Evolutionary conservation across 768 basidiomycete species (phyloP).

Genomic region (Rhizopogon salebrosus): DNA sequence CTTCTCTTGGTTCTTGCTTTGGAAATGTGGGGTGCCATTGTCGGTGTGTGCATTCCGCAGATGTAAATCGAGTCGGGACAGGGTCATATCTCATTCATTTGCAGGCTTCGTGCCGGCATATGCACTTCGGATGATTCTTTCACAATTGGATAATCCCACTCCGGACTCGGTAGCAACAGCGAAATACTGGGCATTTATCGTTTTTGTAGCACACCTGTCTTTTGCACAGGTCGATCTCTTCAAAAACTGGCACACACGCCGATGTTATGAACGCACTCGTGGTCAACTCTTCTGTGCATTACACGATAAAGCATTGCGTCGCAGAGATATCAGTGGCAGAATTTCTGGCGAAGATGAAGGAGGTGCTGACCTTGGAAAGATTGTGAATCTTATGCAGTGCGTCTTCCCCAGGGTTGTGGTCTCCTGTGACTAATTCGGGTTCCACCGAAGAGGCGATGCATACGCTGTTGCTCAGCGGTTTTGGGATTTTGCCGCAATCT

Average conservation of each 20-base stretch:
- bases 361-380: constrained; percentile 59
- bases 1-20: constrained; percentile 54
- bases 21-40: constrained; percentile 55
- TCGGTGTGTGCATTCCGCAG: constrained; percentile 34
- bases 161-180: constrained; percentile 38
- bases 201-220: constrained; percentile 58
- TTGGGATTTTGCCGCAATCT: constrained; percentile 67
- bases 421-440: constrained; percentile 4
- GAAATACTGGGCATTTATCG: constrained; percentile 54
- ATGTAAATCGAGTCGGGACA: not conserved
- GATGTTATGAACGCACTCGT: constrained; percentile 68
- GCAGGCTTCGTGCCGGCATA: constrained; percentile 64
- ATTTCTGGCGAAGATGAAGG: constrained; percentile 28
- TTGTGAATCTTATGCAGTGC: constrained; percentile 73
- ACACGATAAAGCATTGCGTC: constrained; percentile 62
- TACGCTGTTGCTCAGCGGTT: constrained; percentile 69
- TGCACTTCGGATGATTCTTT: constrained; percentile 56
- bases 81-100: constrained; percentile 1
- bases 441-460: constrained; percentile 50
- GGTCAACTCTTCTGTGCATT: constrained; percentile 68
- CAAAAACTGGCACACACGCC: constrained; percentile 59
- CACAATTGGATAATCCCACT: constrained; percentile 39
- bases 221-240: constrained; percentile 64
- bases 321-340: constrained; percentile 52
- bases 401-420: constrained; percentile 15